Evolutionary conservation across 2,329 filamentous ascomycete species (phyloP), one percentile per base, ranked within the genome.

Genomic region (Xylaria sp.): DNA sequence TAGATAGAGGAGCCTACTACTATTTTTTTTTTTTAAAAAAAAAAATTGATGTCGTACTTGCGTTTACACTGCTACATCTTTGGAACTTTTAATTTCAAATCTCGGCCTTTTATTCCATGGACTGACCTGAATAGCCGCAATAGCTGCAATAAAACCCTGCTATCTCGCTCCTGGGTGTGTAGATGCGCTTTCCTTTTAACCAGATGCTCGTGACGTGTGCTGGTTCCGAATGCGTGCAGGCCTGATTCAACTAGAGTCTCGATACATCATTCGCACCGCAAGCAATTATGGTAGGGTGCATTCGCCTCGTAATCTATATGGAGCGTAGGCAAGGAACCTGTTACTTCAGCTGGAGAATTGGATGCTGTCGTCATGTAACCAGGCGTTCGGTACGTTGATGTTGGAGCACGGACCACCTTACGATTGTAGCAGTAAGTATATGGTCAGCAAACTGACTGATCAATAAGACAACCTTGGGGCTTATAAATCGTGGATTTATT

Each of bases 401-500:
- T 3, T 4, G 4, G 62, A n/a, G 66, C 66, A 68, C 66, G 25
- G 63, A 56, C 62, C 66, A 34, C 15, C 1, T 4, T 34, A 34
- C n/a, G 39, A 39, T 41, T 46, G 9, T 7, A 53, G 50, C 15
- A 6, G 23, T 7, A 43, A 4, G 4, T 45, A n/a, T n/a, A 15
- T n/a, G 34, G 48, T 63, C 59, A 56, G 58, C 62, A 13, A 41
- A n/a, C 45, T 25, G 20, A 39, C 5, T 52, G 52, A 58, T 61
- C 28, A 61, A 62, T 66, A 66, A 65, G 52, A 55, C 30, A 39
- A 28, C 4, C 23, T 30, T 1, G 13, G n/a, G 8, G 66, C 62
- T 68, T 68, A 68, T 65, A 66, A 68, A 68, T 36, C 13, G 20
- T 20, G 28, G 36, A 30, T 36, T 5, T 8, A 62, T 57, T 23